These are phyloP conservation scores for Phialophora chinensis DNA, from an alignment of 2,329 filamentous ascomycete genomes.

Conservation along the genomic window DNA sequence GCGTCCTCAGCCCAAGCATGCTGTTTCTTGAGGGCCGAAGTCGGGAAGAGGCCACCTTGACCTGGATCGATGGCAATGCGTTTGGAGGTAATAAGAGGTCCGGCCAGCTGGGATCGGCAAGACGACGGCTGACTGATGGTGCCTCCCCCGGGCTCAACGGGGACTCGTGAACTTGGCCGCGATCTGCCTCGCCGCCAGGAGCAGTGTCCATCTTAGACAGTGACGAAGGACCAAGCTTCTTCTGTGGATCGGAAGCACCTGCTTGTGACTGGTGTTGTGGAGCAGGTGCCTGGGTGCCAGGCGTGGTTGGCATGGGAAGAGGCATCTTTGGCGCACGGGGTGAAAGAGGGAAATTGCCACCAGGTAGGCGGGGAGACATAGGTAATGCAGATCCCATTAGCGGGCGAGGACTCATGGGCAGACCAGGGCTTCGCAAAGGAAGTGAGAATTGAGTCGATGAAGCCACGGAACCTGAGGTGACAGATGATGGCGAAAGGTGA, in stretches of 20 bases:
- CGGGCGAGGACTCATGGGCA: slow-evolving; percentile 67
- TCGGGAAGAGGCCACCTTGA: slow-evolving; percentile 91
- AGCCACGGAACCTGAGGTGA: slow-evolving; percentile 31
- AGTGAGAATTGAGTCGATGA: slow-evolving; percentile 44
- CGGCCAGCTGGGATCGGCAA: slow-evolving; percentile 85
- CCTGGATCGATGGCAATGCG: slow-evolving; percentile 81
- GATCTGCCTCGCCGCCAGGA: slow-evolving; percentile 26
- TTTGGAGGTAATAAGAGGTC: slow-evolving; percentile 85
- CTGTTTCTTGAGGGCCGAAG: slow-evolving; percentile 90
- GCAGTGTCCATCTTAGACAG: slow-evolving; percentile 34
- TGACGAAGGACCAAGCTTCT: slow-evolving; percentile 57
- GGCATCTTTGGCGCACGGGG: slow-evolving; percentile 76
- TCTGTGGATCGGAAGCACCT: slow-evolving; percentile 23
- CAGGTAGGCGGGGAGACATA: slow-evolving; percentile 64
- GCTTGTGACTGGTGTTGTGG: slow-evolving; percentile 21
- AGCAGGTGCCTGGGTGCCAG: slow-evolving; percentile 49
- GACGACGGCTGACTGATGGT: slow-evolving; percentile 69
- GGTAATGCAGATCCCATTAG: slow-evolving; percentile 67
- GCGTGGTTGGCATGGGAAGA: slow-evolving; percentile 73
- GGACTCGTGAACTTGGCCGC: slow-evolving; percentile 30
- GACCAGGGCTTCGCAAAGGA: slow-evolving; percentile 65
- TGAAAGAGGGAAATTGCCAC: slow-evolving; percentile 64
- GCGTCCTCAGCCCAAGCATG: slow-evolving; percentile 75
- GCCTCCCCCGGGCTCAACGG: slow-evolving; percentile 33
- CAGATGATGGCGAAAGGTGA: slow-evolving; percentile 44